Conservation (phyloP, 352 stramenopile species). For the Thalassiosira exigua region DNA sequence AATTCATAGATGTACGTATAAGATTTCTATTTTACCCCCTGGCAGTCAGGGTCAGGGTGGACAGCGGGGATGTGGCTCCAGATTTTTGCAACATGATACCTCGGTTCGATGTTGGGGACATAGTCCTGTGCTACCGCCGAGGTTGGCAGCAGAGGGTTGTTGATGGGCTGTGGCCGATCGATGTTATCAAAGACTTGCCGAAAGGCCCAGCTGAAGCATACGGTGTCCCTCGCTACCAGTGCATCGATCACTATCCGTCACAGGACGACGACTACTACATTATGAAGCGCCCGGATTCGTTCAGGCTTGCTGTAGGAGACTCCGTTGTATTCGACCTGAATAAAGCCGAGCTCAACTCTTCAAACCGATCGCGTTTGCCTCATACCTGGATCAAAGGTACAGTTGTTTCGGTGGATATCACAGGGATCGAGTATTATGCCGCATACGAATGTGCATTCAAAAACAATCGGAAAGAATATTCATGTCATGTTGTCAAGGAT, state of each 20-base stretch:
- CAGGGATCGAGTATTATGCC: not conserved
- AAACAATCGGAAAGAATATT: not conserved
- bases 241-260: not conserved
- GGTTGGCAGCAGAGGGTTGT: not conserved
- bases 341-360: not conserved
- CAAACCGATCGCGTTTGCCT: not conserved
- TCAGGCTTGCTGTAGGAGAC: constrained; percentile 29
- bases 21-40: not conserved
- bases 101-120: constrained; percentile 28
- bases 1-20: no score
- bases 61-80: constrained; percentile 7
- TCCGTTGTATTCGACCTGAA: constrained; percentile 13
- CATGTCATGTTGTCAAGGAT: constrained; percentile 24
- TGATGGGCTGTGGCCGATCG: not conserved
- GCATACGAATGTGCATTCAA: constrained; percentile 29
- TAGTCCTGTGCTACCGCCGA: not conserved
- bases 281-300: constrained; percentile 13
- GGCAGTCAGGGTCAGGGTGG: not conserved
- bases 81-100: constrained; percentile 35
- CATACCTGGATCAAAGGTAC: constrained; percentile 1
- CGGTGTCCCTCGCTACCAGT: not conserved
- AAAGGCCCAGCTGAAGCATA: not conserved
- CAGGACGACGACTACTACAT: constrained; percentile 17
- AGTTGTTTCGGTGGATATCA: constrained; percentile 13
- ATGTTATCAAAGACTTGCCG: not conserved